Base-by-base conservation (phyloP, 257 asterid genomes). In the Mentha longifolia region DNA sequence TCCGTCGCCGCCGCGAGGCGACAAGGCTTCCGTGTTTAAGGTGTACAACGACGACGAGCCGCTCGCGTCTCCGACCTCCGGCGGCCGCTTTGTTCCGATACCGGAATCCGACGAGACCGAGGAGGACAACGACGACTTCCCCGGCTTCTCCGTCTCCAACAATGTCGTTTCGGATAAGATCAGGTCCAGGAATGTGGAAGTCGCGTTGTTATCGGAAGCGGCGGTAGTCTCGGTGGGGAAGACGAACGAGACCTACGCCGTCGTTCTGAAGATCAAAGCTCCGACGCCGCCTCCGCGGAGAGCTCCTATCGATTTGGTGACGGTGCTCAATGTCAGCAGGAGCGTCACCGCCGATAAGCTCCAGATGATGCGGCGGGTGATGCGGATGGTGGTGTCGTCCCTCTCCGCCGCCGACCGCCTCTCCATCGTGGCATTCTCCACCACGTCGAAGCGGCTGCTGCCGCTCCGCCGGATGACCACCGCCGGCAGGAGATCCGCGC, bases 41-140 rank as follows among this genome's bases (percentile, higher is more conserved):
- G 95, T 92, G 15, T 95, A 95, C 51, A 87, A 95, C 52, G 99
- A 95, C 46, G 99, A 95, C 15, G 99, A 95, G 79, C 96, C 99
- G 0, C 76, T 95, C 17, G 81, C 88, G 19, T 92, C 98, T 5
- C 94, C 96, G 0, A 83, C 87, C 0, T 81, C 89, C 3, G 92
- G 89, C 15, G 85, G 86, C 15, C 80, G 94, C 17, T 95, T 95
- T 78, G 88, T 86, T 64, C 88, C 99, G 7, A 95, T 95, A 9
- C 95, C 87, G 1, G 99, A 95, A 66, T 89, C 96, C 6, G 97
- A 90, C 39, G 98, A 91, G 67, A 80, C 83, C 3, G 89, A 86
- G 6, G 97, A 87, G 58, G 97, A 89, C 6, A 68, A 20, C 39
- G 98, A 84, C 4, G 99, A 95, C n/a, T 92, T 89, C 50, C 95